Conservation (phyloP, 768 basidiomycete species). For the Psilocybe subaeruginosa region DNA sequence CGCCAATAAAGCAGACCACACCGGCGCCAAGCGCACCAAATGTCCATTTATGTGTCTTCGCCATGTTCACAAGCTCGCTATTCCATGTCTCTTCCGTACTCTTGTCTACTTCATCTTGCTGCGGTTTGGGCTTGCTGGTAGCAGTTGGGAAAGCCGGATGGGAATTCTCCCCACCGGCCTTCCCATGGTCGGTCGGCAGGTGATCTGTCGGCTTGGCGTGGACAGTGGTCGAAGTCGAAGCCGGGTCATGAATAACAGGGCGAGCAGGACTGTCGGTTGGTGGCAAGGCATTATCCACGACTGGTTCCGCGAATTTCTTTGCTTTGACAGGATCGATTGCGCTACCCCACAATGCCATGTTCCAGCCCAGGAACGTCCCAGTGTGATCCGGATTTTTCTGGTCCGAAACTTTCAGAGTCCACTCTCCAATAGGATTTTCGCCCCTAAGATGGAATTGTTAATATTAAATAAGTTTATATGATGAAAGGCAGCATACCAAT, state of each 20-base stretch:
- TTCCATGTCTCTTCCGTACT: constrained; percentile 72
- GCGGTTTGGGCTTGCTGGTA: constrained; percentile 26
- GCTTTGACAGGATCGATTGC: constrained; percentile 71
- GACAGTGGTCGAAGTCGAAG: constrained; percentile 52
- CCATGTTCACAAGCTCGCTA: constrained; percentile 63
- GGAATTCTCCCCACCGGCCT: constrained; percentile 72
- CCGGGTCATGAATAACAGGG: constrained; percentile 33
- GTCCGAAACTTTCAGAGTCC: constrained; percentile 88
- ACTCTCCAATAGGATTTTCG: constrained; percentile 86
- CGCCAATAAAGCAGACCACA: constrained; percentile 65
- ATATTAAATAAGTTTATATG: not conserved
- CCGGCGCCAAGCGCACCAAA: constrained; percentile 75
- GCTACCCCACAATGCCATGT: constrained; percentile 89
- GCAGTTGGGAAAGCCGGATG: constrained; percentile 59
- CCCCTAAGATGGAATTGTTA: constrained; percentile 59
- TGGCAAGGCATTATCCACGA: constrained; percentile 50
- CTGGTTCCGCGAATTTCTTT: constrained; percentile 60
- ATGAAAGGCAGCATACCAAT: constrained; percentile 68
- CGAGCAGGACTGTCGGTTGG: constrained; percentile 39
- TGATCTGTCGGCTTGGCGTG: constrained; percentile 83
- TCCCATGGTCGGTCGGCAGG: constrained; percentile 83
- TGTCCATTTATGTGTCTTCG: constrained; percentile 80
- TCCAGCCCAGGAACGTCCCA: constrained; percentile 86
- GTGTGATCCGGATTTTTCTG: constrained; percentile 54
- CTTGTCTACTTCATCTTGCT: constrained; percentile 23